phyloP scores from a whole-genome alignment of 1,284 basidiomycete genomes.

The Cryptococcus amylolentus region DNA sequence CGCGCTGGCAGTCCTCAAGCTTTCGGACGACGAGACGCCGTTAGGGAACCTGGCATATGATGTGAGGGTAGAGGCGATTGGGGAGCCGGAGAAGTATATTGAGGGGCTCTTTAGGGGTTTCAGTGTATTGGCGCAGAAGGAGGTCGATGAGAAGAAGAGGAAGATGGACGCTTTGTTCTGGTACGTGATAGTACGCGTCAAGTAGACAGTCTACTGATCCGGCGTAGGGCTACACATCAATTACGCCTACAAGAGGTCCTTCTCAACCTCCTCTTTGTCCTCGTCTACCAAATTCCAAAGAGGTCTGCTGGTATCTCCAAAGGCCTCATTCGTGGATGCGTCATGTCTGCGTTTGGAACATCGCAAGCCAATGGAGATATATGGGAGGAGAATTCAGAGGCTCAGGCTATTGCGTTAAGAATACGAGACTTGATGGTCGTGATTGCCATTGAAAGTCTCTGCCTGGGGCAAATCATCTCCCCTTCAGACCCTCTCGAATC shows the following conservation, averaged over 20 bases:
- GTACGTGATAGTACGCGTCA: slow-evolving; percentile 15
- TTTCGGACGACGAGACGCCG: slow-evolving; percentile 12
- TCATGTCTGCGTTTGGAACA: slow-evolving; percentile 40
- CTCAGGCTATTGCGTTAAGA: slow-evolving; percentile 20
- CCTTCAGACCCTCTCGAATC: slow-evolving; percentile 16
- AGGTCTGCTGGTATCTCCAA: slow-evolving; percentile 35
- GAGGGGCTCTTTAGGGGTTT: slow-evolving; percentile 39
- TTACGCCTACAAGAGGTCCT: slow-evolving; percentile 35
- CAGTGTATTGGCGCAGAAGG: slow-evolving; percentile 31
- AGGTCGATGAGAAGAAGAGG: slow-evolving; percentile 15
- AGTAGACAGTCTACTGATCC: neutral
- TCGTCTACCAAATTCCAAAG: slow-evolving; percentile 33
- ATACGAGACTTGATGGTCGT: slow-evolving; percentile 39
- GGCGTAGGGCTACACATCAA: slow-evolving; percentile 36
- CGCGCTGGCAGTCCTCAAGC: slow-evolving; percentile 23
- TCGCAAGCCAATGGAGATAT: slow-evolving; percentile 38
- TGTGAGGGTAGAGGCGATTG: slow-evolving; percentile 22
- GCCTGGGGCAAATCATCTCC: slow-evolving; percentile 31
- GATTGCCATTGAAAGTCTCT: slow-evolving; percentile 37
- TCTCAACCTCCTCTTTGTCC: slow-evolving; percentile 39
- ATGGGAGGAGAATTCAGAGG: slow-evolving; percentile 35
- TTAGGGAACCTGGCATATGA: slow-evolving; percentile 23
- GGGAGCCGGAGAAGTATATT: slow-evolving; percentile 31
- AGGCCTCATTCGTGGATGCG: slow-evolving; percentile 33
- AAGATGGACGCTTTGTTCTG: slow-evolving; percentile 27